Base-by-base conservation (phyloP, 306 rosid genomes). In the Pueraria montana region DNA sequence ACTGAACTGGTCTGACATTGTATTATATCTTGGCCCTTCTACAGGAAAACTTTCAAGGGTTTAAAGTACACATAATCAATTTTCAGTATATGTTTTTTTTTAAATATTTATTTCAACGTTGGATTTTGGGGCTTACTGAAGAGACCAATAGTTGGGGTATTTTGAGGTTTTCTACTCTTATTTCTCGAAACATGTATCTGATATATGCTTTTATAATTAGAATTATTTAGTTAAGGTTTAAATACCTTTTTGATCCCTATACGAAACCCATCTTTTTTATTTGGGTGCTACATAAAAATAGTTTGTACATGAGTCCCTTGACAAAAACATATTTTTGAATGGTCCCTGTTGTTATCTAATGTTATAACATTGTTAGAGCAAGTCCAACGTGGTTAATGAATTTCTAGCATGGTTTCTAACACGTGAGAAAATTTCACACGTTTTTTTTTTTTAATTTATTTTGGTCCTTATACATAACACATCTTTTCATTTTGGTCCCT, bases 21-120 rank as follows among this genome's bases (percentile, higher is more conserved):
- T 34, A 67, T 42, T 56, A 50, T 55, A 80, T 55, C 30, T 72
- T 27, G 27, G 17, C 59, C 69, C 72, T 66, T 72, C 61, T 23
- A 73, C 13, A 36, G 24, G 20, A 64, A 72, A 30, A 36, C 9
- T 67, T 30, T 52, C 30, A 38, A 49, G 50, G 46, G 32, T 70
- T 21, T 49, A 32, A 53, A 50, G 49, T 76, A 4, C 76, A 8
- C 62, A 27, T 46, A 18, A 27, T 80, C 40, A 67, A 12, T 71
- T 66, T 66, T 46, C 23, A 11, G 48, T 26, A 73, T 38, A 50
- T 6, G 46, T 5, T 32, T 84, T 23, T 62, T 43, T 69, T 16
- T 53, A 0, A 16, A 21, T 55, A 32, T 80, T 73, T 73, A 34
- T 65, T 75, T 24, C 26, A 4, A 24, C 21, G 23, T 26, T 46